Base-by-base conservation (phyloP, 805 yeast species). In the Nakazawaea ishiwadae region DNA sequence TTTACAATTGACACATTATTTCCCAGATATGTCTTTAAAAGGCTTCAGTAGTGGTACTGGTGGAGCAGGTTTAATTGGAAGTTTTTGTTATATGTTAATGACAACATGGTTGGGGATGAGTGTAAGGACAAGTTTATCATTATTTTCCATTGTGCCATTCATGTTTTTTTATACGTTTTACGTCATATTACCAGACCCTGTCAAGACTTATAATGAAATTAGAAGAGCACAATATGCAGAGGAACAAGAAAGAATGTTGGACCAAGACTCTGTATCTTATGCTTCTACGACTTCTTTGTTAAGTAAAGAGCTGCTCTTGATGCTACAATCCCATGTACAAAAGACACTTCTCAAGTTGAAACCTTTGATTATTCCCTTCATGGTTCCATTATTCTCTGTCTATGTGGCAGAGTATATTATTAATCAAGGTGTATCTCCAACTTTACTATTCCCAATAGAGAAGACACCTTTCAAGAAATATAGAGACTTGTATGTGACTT, bases 1-100 rank as follows among this genome's bases (percentile, higher is more conserved):
- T 50, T 62, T 91, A 32, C 96, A 86, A 57, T 63, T 91, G 59
- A 87, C 96, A 1, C 96, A 90, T 55, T 82, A 68, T 51, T 88
- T 79, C 58, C 71, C 68, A 15, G 68, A 69, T 14, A 50, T 56
- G n/a, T 68, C 95, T 4, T 65, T 91, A 35, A 78, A 81, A 37
- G 97, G 95, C 0, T 91, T 95, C 78, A 84, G 96, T 16, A 76
- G 89, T 6, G 99, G 99, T 1, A 91, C 98, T 0, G 98, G 99
- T 3, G 95, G 88, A 15, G 98, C 99, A 1, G 99, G 99, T 0
- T 59, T 91, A 4, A 72, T 77, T 15, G 99, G 98, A 0, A 78
- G 90, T 42, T 85, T 84, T 40, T 54, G 74, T 11, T 90, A 77
- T 54, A 53, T 91, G 71, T 49, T 83, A 1, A 46, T 86, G 51